Base-by-base conservation (phyloP, 163 green algal genomes). In the Scenedesmus sp. region DNA sequence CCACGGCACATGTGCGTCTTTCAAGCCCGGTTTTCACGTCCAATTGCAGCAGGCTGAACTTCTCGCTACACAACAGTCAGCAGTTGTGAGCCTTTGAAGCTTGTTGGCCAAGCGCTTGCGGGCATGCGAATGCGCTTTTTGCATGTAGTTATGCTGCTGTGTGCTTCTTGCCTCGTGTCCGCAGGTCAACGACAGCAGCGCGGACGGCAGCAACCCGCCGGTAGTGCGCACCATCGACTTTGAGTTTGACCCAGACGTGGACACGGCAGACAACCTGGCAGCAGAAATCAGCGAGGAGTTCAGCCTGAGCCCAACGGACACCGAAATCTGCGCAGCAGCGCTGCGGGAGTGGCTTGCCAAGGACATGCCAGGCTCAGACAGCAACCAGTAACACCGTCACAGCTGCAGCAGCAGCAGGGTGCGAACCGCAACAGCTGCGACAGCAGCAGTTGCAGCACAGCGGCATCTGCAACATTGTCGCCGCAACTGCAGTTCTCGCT, bases 261-360 rank as follows among this genome's bases (percentile, higher is more conserved):
- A 99, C 92, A 99, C 97, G 15, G 95, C 97, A 3, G 97, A 99
- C 81, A 97, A 96, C 42, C 96, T 99, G 53, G 96, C 97, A 6
- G 93, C 89, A 9, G 97, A 99, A 90, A 98, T 99, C 79, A 94
- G 91, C 43, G 95, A 97, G 85, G 95, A 98, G 93, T 99, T 99
- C 89, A 92, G 94, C 88, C 94, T 99, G 44, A 97, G 93, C 84
- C 94, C 94, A 85, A 98, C 97, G 30, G 97, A 99, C 92, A 96
- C 92, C 2, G 97, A 99, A 94, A 98, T 99, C 89, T 99, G 97
- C 91, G 96, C 96, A 40, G 97, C 97, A 4, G 97, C 97, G 6
- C 92, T 98, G 79, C 96, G 97, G 56, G 96, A 98, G 94, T 97
- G 95, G 95, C 94, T 97, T 20, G 96, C 95, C 30, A 96, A 96